Evolutionary conservation across 768 basidiomycete species (phyloP), one percentile per base, ranked within the genome.

Genomic region (Rhodocollybia butyracea): DNA sequence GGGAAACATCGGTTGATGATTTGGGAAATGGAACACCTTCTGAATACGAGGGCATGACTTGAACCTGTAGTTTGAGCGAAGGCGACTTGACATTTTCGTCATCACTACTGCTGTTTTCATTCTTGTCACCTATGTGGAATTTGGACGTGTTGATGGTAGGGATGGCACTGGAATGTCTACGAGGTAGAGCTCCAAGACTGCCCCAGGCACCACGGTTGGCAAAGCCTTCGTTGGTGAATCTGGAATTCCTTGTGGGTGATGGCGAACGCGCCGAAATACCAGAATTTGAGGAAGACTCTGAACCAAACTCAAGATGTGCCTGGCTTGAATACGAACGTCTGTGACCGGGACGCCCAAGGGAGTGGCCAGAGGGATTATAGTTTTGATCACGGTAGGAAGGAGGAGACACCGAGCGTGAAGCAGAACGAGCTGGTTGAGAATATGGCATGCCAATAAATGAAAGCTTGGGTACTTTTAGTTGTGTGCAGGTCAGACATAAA

Each of bases 51-150:
- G 52, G 31, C 42, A 46, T 15, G 27, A 29, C 26, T 31, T 40
- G 46, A 41, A 58, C 53, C 11, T 64, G 63, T 13, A 65, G 59
- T 36, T 60, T 66, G 57, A 65, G 63, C 41, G 63, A 58, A 24
- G 61, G 58, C 12, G 46, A 43, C 10, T 19, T 22, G 13, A 60
- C 59, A 19, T 12, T 2, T 22, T 58, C 46, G n/a, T 62, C 54
- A 31, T 62, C 50, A 54, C 59, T 57, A 51, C 41, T 47, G 41
- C 34, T 39, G 48, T 22, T 50, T 26, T 17, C 48, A 34, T 22
- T 15, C 26, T 34, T 50, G 32, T 36, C 48, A 22, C 48, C 48
- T 8, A 50, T 50, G 34, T 34, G 48, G 22, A 50, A 50, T 24
- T 50, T 50, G 19, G 48, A 50, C 1, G 46, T 22, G n/a, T 10